These are phyloP conservation scores for Penicillium griseofulvum DNA, from an alignment of 2,329 filamentous ascomycete species.

Conservation along the genomic window DNA sequence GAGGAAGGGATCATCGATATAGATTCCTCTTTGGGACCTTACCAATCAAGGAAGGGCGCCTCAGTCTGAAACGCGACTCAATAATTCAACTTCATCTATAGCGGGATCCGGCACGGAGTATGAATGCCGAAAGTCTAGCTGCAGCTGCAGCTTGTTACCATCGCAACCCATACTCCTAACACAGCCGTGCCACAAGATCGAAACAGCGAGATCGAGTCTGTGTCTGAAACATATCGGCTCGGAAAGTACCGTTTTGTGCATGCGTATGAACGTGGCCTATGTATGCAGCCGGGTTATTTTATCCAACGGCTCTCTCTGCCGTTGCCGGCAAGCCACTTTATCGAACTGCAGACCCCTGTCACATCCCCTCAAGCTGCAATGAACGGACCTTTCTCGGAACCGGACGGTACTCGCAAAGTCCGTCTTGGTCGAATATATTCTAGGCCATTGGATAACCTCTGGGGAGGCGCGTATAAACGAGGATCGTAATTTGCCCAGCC, in stretches of 20 bases:
- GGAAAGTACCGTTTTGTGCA: neutral
- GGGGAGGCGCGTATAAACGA: neutral
- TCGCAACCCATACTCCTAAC: neutral
- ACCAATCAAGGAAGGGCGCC: neutral
- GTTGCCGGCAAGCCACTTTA: neutral
- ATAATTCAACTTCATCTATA: neutral
- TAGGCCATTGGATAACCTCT: neutral
- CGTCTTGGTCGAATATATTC: neutral
- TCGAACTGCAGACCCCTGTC: neutral
- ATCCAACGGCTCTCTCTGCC: neutral
- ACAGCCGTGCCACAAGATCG: neutral
- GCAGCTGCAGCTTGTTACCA: neutral
- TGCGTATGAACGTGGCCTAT: neutral
- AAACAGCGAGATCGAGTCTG: neutral
- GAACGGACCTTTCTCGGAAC: neutral
- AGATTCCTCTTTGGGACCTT: constrained; percentile 10
- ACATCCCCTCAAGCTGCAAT: neutral
- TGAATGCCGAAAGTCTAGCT: neutral
- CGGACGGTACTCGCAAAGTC: neutral
- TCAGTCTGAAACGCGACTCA: constrained; percentile 17
- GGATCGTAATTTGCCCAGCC: constrained; percentile 1
- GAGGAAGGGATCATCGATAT: constrained; percentile 18
- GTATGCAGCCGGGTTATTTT: neutral
- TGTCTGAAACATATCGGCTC: neutral
- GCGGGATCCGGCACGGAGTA: neutral